Percentiles rank a stretch among this genome's conserved stretches.
Evolutionary conservation across 2,329 filamentous ascomycete species (phyloP).

Genomic region (Pseudogymnoascus sp.): DNA sequence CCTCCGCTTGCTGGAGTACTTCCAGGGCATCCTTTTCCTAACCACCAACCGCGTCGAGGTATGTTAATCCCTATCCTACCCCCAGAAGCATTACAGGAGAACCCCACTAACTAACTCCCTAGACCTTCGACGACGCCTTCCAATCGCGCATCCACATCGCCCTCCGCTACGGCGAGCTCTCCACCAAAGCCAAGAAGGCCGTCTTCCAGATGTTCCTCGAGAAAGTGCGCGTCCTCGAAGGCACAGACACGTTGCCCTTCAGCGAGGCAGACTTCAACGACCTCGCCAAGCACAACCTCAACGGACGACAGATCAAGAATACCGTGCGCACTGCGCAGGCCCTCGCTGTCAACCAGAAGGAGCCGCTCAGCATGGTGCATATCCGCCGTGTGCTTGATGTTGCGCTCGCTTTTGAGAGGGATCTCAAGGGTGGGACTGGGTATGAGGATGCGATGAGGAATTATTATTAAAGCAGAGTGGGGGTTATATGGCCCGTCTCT

Average conservation of each 20-base stretch:
- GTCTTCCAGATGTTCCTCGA: slow-evolving; percentile 84
- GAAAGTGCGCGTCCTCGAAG: slow-evolving; percentile 60
- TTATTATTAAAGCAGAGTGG: slow-evolving; percentile 49
- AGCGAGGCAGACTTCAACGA: slow-evolving; percentile 60
- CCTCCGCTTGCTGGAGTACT: slow-evolving; percentile 80
- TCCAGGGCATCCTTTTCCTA: slow-evolving; percentile 83
- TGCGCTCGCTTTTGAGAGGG: slow-evolving; percentile 73
- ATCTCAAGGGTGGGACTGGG: slow-evolving; percentile 73
- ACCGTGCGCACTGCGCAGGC: slow-evolving; percentile 77
- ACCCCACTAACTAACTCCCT: slow-evolving; percentile 10
- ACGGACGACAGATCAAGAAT: slow-evolving; percentile 80
- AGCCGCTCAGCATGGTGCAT: slow-evolving; percentile 68
- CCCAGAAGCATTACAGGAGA: not conserved
- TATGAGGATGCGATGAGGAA: slow-evolving; percentile 80
- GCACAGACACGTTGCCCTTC: slow-evolving; percentile 54
- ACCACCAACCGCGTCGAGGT: slow-evolving; percentile 80
- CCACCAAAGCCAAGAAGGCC: slow-evolving; percentile 63
- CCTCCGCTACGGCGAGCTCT: slow-evolving; percentile 71
- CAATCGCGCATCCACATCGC: slow-evolving; percentile 83
- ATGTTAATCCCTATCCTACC: slow-evolving; percentile 19
- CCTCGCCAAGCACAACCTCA: slow-evolving; percentile 63
- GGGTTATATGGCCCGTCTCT: not conserved
- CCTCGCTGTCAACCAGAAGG: slow-evolving; percentile 68
- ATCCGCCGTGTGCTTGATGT: slow-evolving; percentile 80
- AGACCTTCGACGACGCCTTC: slow-evolving; percentile 87